Percentiles rank a stretch among this genome's conserved stretches.
These are phyloP conservation scores for Gossypium davidsonii DNA, from an alignment of 441 rosid species.

Conservation along the genomic window DNA sequence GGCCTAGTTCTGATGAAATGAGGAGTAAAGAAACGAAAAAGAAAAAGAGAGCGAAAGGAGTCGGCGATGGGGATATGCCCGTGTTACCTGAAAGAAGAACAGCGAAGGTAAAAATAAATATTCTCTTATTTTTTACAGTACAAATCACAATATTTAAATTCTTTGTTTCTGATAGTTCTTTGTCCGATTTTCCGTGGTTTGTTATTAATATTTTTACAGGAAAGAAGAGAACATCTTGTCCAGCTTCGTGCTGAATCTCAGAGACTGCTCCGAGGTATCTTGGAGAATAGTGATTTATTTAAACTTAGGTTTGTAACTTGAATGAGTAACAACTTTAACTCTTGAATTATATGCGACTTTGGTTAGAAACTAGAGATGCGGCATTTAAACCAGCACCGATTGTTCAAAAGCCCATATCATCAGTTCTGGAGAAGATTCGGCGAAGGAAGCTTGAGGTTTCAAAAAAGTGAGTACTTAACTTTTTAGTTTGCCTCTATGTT, in stretches of 20 bases:
- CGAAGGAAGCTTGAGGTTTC: constrained; percentile 69
- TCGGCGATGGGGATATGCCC: constrained; percentile 31
- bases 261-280: constrained; percentile 77
- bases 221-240: constrained; percentile 51
- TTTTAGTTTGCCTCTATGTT: not conserved
- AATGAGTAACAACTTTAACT: not conserved
- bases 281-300: not conserved
- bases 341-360: constrained; percentile 1
- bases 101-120: constrained; percentile 36
- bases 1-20: constrained; percentile 5
- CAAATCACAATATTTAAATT: not conserved
- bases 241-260: constrained; percentile 79
- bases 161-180: constrained; percentile 9
- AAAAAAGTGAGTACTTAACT: constrained; percentile 44
- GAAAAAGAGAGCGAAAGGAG: constrained; percentile 38
- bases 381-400: constrained; percentile 64
- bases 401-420: constrained; percentile 72
- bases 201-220: constrained; percentile 28
- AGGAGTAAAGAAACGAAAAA: constrained; percentile 20
- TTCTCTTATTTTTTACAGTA: not conserved
- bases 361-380: constrained; percentile 71
- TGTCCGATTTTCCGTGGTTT: not conserved
- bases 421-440: constrained; percentile 80
- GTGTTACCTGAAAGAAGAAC: constrained; percentile 40
- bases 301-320: not conserved